Base-by-base conservation (phyloP, 2,329 filamentous ascomycete genomes). In the Fusarium sacchari region DNA sequence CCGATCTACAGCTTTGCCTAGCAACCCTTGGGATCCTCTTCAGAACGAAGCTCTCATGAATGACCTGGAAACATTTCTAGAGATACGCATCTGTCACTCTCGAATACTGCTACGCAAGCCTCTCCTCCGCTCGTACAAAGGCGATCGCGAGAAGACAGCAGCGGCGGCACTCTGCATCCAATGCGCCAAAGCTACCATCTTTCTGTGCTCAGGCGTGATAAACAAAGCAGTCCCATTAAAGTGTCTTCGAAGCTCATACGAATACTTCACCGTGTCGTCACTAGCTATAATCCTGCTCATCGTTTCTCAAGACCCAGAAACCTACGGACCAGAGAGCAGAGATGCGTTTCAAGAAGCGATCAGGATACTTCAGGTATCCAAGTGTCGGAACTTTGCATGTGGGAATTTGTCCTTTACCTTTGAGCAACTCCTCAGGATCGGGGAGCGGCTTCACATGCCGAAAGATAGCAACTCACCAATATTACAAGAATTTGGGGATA, bases 11-110 rank as follows among this genome's bases (percentile, higher is more conserved):
- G 0, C 15, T 8, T 11, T 18, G 24, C 20, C 18, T 15, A 28
- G 6, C 3, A 28, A 5, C 0, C 50, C 24, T 12, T 53, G 50
- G 50, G 9, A 53, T 5, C 34, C 26, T 3, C 26, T 39, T 0
- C 52, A 30, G 5, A 37, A 55, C 1, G 20, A 28, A 1, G 15
- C 14, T 3, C 52, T 30, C 13, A 55, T 55, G 52, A 28, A 55
- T 40, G 52, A 55, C 22, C 22, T 40, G 10, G 52, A 55, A 14
- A 55, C 26, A 7, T 55, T 55, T 39, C 7, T 55, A 13, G 52
- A 28, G 1, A 13, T 55, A 22, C 36, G 52, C 0, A 37, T 55
- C 22, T 40, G 26, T 10, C 36, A 55, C 7, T 5, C 36, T 24
- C 26, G 52, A 10, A 55, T 55, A 14, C 24, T 55, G 7, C 26